Percentiles rank a stretch among this genome's conserved stretches.
These are phyloP conservation scores for Setaria viridis DNA, from an alignment of 202 grass and related monocot genomes.

Conservation along the genomic window DNA sequence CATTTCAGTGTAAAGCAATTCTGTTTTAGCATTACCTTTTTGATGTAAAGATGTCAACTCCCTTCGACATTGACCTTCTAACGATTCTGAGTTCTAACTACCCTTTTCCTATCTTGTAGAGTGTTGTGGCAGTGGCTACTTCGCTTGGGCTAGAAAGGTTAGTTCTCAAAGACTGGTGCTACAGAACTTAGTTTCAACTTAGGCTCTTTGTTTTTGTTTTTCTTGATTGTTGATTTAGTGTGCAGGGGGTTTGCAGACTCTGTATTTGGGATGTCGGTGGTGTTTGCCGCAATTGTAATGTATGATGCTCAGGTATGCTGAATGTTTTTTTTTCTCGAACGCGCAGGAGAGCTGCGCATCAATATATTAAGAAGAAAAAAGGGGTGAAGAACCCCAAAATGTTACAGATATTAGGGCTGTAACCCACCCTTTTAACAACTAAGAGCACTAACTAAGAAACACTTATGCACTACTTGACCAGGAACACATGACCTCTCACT, in stretches of 20 bases:
- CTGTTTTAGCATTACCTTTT: not conserved
- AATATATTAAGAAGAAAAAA: too few species aligned
- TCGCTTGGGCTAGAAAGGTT: slow-evolving; percentile 89
- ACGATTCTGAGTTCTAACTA: slow-evolving; percentile 40
- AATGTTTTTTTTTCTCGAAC: not conserved
- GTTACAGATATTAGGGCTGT: too few species aligned
- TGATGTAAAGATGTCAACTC: not conserved
- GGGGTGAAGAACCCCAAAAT: too few species aligned
- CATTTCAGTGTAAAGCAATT: not conserved
- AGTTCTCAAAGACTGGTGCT: slow-evolving; percentile 28
- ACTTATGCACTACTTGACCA: too few species aligned
- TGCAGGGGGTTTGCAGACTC: slow-evolving; percentile 90
- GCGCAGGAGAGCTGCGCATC: too few species aligned
- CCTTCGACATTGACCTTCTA: not conserved
- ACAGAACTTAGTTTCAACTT: not conserved
- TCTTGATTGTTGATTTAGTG: slow-evolving; percentile 52
- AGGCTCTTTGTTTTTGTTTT: slow-evolving; percentile 23
- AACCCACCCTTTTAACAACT: too few species aligned
- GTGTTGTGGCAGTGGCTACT: slow-evolving; percentile 72
- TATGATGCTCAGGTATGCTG: slow-evolving; percentile 88
- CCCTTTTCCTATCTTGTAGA: slow-evolving; percentile 44
- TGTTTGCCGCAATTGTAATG: slow-evolving; percentile 96
- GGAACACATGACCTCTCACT: too few species aligned
- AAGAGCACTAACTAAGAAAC: too few species aligned
- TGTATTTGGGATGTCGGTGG: slow-evolving; percentile 88